phyloP scores from a whole-genome alignment of 129 eudicot genomes.

The Cynara cardunculus region DNA sequence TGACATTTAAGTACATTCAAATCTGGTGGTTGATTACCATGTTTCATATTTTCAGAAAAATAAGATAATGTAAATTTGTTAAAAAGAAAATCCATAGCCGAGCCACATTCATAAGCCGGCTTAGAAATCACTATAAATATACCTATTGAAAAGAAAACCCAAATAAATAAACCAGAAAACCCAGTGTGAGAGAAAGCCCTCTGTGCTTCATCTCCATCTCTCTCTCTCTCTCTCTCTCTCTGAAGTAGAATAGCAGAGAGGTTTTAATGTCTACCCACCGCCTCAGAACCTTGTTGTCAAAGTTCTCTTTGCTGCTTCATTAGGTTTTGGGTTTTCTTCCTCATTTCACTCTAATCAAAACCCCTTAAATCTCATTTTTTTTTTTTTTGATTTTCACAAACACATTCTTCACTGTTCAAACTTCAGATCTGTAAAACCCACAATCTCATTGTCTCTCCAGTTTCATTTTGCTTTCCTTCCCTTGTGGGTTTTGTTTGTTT shows the following conservation, averaged over 20 bases:
- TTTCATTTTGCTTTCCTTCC: too few species aligned
- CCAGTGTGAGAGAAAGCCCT: conserved; percentile 9
- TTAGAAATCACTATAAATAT: conserved; percentile 23
- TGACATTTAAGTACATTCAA: conserved; percentile 29
- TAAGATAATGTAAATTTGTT: not conserved
- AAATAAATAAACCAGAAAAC: conserved; percentile 32
- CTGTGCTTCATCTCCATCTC: conserved; percentile 8
- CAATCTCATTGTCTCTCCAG: conserved; percentile 9
- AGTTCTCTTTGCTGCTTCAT: conserved; percentile 18
- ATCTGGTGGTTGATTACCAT: conserved; percentile 24
- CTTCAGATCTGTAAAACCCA: conserved; percentile 29
- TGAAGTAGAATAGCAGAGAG: conserved; percentile 18
- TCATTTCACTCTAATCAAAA: conserved; percentile 20
- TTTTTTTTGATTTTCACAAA: conserved; percentile 3
- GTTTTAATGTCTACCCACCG: conserved; percentile 67
- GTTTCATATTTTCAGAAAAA: conserved; percentile 28
- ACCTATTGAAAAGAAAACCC: conserved; percentile 20
- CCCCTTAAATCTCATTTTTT: conserved; percentile 6
- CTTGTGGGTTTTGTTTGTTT: conserved; percentile 15
- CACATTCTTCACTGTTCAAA: conserved; percentile 18
- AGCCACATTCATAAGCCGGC: conserved; percentile 28
- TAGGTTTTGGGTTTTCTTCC: conserved; percentile 17
- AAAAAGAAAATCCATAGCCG: conserved; percentile 8
- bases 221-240: conserved; percentile 10
- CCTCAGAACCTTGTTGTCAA: conserved; percentile 33